Conservation (phyloP, 129 eudicot genomes). For the Lonicera japonica region DNA sequence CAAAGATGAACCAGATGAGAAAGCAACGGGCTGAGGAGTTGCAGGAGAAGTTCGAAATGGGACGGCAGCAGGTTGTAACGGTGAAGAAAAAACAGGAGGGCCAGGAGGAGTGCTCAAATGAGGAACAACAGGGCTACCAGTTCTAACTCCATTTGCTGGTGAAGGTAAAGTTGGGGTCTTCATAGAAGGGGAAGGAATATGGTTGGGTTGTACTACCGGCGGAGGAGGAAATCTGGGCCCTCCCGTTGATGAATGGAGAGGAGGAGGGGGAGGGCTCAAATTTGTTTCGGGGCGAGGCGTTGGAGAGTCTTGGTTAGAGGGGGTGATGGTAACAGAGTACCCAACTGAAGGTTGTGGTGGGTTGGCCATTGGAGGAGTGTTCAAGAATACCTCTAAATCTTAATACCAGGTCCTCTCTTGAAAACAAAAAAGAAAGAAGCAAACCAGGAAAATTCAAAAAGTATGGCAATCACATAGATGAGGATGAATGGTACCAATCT, state of each 20-base stretch:
- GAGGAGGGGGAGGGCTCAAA: slow-evolving; percentile 33
- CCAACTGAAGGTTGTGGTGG: slow-evolving; percentile 41
- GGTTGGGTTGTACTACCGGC: slow-evolving; percentile 38
- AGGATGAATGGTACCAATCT: too few species aligned
- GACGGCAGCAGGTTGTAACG: slow-evolving; percentile 82
- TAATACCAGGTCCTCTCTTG: slow-evolving; percentile 11
- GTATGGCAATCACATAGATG: too few species aligned
- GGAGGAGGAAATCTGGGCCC: slow-evolving; percentile 47
- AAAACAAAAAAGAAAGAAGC: background rate
- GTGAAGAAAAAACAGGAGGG: slow-evolving; percentile 88
- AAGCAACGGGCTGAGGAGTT: slow-evolving; percentile 84
- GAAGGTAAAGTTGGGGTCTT: slow-evolving; percentile 46
- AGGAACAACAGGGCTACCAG: slow-evolving; percentile 41
- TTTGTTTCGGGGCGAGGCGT: slow-evolving; percentile 32
- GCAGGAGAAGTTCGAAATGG: slow-evolving; percentile 90
- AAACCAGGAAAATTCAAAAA: background rate
- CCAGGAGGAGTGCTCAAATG: slow-evolving; percentile 93
- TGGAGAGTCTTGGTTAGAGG: slow-evolving; percentile 33
- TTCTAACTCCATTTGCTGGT: slow-evolving; percentile 58
- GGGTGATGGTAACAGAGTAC: slow-evolving; percentile 36
- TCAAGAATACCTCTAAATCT: too few species aligned
- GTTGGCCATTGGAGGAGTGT: slow-evolving; percentile 53
- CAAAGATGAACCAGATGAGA: slow-evolving; percentile 46
- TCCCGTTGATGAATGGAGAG: slow-evolving; percentile 30
- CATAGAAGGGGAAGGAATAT: slow-evolving; percentile 38